phyloP scores from a whole-genome alignment of 495 filamentous ascomycete species.

The Lepidopterella palustris region DNA sequence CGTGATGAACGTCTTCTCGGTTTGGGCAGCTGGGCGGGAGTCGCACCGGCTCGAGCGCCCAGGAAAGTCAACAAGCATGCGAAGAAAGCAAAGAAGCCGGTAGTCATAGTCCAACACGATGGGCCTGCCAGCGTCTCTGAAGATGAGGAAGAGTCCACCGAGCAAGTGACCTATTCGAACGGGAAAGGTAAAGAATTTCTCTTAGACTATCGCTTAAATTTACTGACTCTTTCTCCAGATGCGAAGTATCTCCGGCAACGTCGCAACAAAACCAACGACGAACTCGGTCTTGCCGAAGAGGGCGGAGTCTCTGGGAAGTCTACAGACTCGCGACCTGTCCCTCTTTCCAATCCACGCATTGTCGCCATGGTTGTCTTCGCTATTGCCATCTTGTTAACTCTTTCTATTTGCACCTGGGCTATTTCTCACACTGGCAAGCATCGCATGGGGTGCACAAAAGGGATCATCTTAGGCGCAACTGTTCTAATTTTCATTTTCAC shows the following conservation, averaged over 20 bases:
- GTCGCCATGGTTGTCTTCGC: constrained; percentile 2
- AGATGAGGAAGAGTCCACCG: not conserved
- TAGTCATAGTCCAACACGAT: constrained; percentile 8
- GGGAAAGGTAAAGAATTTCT: constrained; percentile 4
- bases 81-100: constrained; percentile 9
- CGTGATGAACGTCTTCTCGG: constrained; percentile 5
- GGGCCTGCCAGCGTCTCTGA: not conserved
- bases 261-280: not conserved
- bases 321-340: not conserved
- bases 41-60: not conserved
- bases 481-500: constrained; percentile 9
- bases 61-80: not conserved
- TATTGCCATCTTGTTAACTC: constrained; percentile 11
- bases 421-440: constrained; percentile 7
- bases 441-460: constrained; percentile 17
- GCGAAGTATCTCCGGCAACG: constrained; percentile 8
- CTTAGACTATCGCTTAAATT: not conserved
- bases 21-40: constrained; percentile 6
- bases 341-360: constrained; percentile 5
- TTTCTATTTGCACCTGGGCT: constrained; percentile 2
- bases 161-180: not conserved
- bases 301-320: not conserved
- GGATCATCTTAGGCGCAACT: constrained; percentile 10
- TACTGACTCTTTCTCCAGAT: not conserved
- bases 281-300: constrained; percentile 10